Conservation (phyloP, 2,329 filamentous ascomycete species). For the Cordyceps militaris region DNA sequence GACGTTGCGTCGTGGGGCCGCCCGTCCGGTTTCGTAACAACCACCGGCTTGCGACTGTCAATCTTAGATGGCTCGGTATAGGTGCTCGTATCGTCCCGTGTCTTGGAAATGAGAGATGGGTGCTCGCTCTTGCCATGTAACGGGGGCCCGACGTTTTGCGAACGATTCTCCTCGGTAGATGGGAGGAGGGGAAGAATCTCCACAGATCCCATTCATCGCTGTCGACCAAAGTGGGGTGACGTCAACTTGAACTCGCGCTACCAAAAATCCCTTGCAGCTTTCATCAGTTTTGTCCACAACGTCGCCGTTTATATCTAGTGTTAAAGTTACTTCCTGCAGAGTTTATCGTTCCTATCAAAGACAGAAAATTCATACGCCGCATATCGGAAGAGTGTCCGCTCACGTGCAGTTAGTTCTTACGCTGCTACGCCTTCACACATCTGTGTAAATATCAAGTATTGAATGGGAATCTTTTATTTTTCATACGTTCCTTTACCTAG, state of each 20-base stretch:
- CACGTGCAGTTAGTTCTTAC: background rate
- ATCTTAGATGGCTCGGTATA: background rate
- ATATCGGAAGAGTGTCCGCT: background rate
- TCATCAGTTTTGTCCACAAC: too few species aligned
- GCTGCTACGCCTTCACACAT: background rate
- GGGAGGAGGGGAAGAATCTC: background rate
- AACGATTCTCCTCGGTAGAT: background rate
- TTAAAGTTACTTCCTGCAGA: background rate
- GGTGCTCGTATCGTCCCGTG: constrained; percentile 1
- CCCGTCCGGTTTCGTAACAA: too few species aligned
- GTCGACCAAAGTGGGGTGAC: constrained; percentile 24
- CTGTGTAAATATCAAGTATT: background rate
- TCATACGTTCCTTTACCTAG: constrained; percentile 29
- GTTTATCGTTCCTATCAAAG: background rate
- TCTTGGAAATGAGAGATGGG: background rate
- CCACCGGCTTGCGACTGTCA: too few species aligned
- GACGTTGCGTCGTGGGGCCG: constrained; percentile 11
- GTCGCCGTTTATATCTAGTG: too few species aligned
- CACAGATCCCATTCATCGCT: constrained; percentile 8
- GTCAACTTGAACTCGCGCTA: constrained; percentile 18
- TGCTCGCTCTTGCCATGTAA: background rate
- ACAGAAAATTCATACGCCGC: too few species aligned
- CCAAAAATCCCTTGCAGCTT: background rate
- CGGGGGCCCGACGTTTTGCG: background rate
- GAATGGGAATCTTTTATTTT: constrained; percentile 29